Evolutionary conservation across 108 stramenopile species (phyloP).

Genomic region (Bacterosira constricta): DNA sequence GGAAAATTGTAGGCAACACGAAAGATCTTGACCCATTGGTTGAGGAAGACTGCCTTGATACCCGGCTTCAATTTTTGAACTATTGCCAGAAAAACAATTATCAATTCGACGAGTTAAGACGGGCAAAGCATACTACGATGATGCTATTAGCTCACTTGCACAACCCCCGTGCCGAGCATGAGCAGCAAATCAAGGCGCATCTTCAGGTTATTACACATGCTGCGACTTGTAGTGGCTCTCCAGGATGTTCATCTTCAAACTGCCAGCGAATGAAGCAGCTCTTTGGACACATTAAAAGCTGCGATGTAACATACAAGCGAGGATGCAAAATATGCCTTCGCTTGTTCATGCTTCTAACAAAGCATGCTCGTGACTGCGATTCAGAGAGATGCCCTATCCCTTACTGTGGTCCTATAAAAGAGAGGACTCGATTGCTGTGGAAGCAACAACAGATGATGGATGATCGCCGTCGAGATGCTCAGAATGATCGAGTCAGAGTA

Average conservation of each 20-base stretch:
- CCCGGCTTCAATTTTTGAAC: slow-evolving; percentile 89
- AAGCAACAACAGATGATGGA: slow-evolving; percentile 82
- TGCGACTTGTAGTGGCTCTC: slow-evolving; percentile 62
- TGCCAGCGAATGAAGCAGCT: slow-evolving; percentile 90
- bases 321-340: slow-evolving; percentile 87
- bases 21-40: slow-evolving; percentile 71
- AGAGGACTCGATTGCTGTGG: slow-evolving; percentile 59
- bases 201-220: slow-evolving; percentile 85
- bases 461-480: slow-evolving; percentile 75
- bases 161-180: slow-evolving; percentile 79
- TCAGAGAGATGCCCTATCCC: slow-evolving; percentile 78
- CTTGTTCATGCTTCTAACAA: slow-evolving; percentile 75
- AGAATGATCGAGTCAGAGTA: slow-evolving; percentile 54
- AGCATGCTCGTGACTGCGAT: slow-evolving; percentile 86
- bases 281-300: slow-evolving; percentile 64
- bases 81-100: slow-evolving; percentile 94
- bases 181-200: slow-evolving; percentile 73
- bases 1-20: slow-evolving; percentile 45
- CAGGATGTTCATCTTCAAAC: slow-evolving; percentile 75
- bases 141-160: slow-evolving; percentile 94
- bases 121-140: slow-evolving; percentile 95
- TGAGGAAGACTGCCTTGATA: slow-evolving; percentile 87
- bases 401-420: slow-evolving; percentile 76
- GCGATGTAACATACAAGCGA: slow-evolving; percentile 59
- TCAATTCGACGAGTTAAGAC: slow-evolving; percentile 95